Percentiles rank a stretch among this genome's conserved stretches.
phyloP scores from a whole-genome alignment of 2,329 filamentous ascomycete species.

The Neocatenulostroma microsporum region DNA sequence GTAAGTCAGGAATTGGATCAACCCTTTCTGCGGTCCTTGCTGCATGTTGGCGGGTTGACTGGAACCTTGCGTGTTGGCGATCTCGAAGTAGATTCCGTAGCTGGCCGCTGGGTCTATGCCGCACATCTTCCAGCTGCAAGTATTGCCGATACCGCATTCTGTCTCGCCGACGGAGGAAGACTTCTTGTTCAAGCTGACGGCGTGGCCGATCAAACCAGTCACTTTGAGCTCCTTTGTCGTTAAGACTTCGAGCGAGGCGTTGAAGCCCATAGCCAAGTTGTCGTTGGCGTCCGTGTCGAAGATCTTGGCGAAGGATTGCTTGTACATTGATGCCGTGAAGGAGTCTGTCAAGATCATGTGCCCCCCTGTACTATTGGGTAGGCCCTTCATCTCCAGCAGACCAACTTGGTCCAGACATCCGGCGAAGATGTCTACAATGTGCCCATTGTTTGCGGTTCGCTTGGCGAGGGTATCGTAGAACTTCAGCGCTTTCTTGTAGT shows the following conservation, averaged over 20 bases:
- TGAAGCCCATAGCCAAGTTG: slow-evolving; percentile 96
- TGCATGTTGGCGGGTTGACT: slow-evolving; percentile 63
- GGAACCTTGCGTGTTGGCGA: slow-evolving; percentile 86
- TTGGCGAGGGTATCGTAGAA: slow-evolving; percentile 95
- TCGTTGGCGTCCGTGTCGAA: slow-evolving; percentile 96
- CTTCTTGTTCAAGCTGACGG: slow-evolving; percentile 95
- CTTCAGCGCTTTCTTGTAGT: slow-evolving; percentile 98
- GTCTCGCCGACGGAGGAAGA: slow-evolving; percentile 95
- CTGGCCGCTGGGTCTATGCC: slow-evolving; percentile 90
- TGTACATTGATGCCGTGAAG: slow-evolving; percentile 99
- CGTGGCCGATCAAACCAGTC: slow-evolving; percentile 92
- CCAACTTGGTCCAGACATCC: slow-evolving; percentile 97
- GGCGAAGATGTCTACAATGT: slow-evolving; percentile 95
- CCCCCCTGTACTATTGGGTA: slow-evolving; percentile 91
- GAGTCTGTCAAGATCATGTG: slow-evolving; percentile 98
- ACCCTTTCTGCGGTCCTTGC: slow-evolving; percentile 79
- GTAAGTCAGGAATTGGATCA: slow-evolving; percentile 98
- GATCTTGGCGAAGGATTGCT: slow-evolving; percentile 92
- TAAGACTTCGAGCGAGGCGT: slow-evolving; percentile 87
- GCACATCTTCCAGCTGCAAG: slow-evolving; percentile 99
- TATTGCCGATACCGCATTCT: slow-evolving; percentile 96
- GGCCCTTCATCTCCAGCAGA: slow-evolving; percentile 93
- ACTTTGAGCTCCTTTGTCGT: slow-evolving; percentile 99
- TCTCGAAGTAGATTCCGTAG: slow-evolving; percentile 96
- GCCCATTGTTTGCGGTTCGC: slow-evolving; percentile 88